Conservation (phyloP, 2,329 filamentous ascomycete genomes). For the Fusarium continuum region DNA sequence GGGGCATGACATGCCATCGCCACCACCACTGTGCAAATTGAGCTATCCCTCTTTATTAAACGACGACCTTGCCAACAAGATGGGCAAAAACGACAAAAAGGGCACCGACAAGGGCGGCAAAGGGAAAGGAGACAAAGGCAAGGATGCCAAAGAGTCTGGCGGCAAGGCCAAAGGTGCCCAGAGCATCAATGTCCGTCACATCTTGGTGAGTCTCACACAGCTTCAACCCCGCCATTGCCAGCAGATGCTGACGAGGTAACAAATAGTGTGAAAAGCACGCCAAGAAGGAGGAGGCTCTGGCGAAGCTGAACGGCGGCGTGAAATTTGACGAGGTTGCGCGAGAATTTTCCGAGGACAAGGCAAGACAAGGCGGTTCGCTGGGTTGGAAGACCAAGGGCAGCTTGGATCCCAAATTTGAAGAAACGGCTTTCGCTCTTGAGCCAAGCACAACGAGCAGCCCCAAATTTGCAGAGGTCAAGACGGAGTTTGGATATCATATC, state of each 20-base stretch:
- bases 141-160: constrained; percentile 46
- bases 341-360: constrained; percentile 81
- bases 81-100: constrained; percentile 55
- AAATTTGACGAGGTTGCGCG: constrained; percentile 81
- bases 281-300: constrained; percentile 80
- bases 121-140: constrained; percentile 32
- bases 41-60: constrained; percentile 9
- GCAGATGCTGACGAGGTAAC: constrained; percentile 15
- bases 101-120: constrained; percentile 51
- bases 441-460: constrained; percentile 71
- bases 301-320: constrained; percentile 70
- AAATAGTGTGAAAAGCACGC: constrained; percentile 74
- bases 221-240: neutral
- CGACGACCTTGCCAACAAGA: constrained; percentile 31
- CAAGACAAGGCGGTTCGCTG: constrained; percentile 72
- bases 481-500: constrained; percentile 80
- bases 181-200: constrained; percentile 78
- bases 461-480: constrained; percentile 76
- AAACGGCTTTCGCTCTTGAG: constrained; percentile 75
- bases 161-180: constrained; percentile 65
- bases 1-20: constrained; percentile 30
- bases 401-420: constrained; percentile 75
- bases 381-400: constrained; percentile 78
- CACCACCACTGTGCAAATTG: constrained; percentile 2
- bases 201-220: constrained; percentile 58